A percentile compares a stretch with the other conserved stretches of the same genome.
These are phyloP conservation scores for Talaromyces ruber DNA, from an alignment of 495 filamentous ascomycete genomes.

Conservation along the genomic window DNA sequence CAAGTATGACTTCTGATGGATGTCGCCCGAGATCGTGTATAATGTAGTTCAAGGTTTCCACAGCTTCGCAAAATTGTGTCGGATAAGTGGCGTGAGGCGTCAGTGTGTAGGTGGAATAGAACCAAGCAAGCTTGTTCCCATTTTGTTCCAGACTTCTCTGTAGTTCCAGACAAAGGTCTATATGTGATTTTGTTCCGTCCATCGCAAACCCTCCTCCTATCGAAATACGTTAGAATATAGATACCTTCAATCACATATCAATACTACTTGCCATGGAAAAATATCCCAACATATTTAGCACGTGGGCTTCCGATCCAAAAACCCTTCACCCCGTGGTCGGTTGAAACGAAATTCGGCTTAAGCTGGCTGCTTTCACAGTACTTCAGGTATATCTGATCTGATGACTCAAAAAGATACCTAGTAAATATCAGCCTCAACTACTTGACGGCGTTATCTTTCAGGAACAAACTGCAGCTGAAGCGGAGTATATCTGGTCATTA, in stretches of 20 bases:
- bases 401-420: constrained; percentile 6
- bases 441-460: constrained; percentile 3
- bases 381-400: constrained; percentile 5
- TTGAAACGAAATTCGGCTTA: constrained; percentile 4
- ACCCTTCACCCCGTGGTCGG: constrained; percentile 32
- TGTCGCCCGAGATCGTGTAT: constrained; percentile 21
- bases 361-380: neutral
- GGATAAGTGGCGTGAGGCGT: constrained; percentile 50
- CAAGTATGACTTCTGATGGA: constrained; percentile 26
- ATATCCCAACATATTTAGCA: constrained; percentile 48
- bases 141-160: constrained; percentile 3
- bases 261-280: constrained; percentile 44
- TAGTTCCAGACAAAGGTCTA: constrained; percentile 5
- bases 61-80: constrained; percentile 50
- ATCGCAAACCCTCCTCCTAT: constrained; percentile 6
- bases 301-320: constrained; percentile 51
- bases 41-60: constrained; percentile 42
- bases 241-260: constrained; percentile 1
- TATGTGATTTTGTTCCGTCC: constrained; percentile 5
- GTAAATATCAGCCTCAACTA: constrained; percentile 2
- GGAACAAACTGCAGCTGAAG: constrained; percentile 5
- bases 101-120: constrained; percentile 40
- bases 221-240: constrained; percentile 2
- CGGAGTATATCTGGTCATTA: constrained; percentile 5
- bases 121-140: constrained; percentile 3